Percentiles rank a stretch among this genome's conserved stretches.
Evolutionary conservation across 306 rosid species (phyloP).

Genomic region (Oxytropis ochrocephala): DNA sequence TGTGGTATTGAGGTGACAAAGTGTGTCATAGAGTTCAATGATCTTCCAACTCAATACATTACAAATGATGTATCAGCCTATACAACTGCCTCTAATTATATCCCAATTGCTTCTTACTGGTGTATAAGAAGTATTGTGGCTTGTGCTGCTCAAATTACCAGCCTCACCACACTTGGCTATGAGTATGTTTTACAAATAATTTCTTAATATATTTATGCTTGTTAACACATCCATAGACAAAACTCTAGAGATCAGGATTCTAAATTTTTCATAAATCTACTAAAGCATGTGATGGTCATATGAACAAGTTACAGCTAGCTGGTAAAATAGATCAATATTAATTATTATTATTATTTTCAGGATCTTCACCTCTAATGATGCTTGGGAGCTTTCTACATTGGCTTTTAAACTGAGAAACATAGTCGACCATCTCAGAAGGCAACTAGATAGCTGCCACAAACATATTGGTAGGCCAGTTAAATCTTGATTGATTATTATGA

Average conservation of each 20-base stretch:
- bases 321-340: background rate
- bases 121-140: constrained; percentile 32
- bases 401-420: constrained; percentile 55
- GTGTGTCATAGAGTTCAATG: constrained; percentile 34
- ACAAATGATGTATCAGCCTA: constrained; percentile 27
- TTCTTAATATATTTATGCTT: background rate
- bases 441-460: constrained; percentile 30
- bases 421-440: constrained; percentile 42
- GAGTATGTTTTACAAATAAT: constrained; percentile 30
- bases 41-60: constrained; percentile 31
- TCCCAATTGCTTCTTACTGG: constrained; percentile 45
- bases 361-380: constrained; percentile 41
- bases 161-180: constrained; percentile 40
- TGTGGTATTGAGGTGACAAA: constrained; percentile 36
- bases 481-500: too few relatives aligned
- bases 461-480: constrained; percentile 47
- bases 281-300: background rate
- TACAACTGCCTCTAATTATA: constrained; percentile 21
- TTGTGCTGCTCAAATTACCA: constrained; percentile 38
- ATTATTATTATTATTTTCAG: too few relatives aligned
- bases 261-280: background rate
- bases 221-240: background rate
- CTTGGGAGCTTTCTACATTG: constrained; percentile 67
- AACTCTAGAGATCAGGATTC: background rate
- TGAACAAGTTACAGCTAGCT: background rate